Base-by-base conservation (phyloP, 2,329 filamentous ascomycete genomes). In the Botrytis fragariae region DNA sequence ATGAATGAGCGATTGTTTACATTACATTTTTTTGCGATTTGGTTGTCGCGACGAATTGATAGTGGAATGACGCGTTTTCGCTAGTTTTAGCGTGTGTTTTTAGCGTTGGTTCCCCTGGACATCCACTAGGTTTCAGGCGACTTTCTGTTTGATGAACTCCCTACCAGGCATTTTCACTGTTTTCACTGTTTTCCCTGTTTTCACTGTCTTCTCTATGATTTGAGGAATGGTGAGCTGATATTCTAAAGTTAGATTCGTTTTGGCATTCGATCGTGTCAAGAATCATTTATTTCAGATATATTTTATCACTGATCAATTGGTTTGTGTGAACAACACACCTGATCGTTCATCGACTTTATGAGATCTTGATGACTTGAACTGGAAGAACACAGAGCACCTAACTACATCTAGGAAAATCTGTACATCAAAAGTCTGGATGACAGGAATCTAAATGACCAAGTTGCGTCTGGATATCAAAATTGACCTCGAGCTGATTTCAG, bases 21-120 rank as follows among this genome's bases (percentile, higher is more conserved):
- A 51, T 37, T 48, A 61, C 20, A 9, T 65, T 65, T 51, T 51
- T 51, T 20, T n/a, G 44, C 32, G 32, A 67, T 29, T 54, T 29
- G 64, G 64, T 67, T 67, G 64, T 67, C 64, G 64, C 45, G 45
- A 67, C 45, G 25, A 54, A 54, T 67, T 39, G 32, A 25, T 8
- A 22, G 63, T 6, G 44, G 63, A 25, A 54, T 67, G 64, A 67
- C 64, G 45, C 64, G 64, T 57, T n/a, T 12, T 63, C 32, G 64
- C 45, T 29, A 37, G 25, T 35, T 54, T 54, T 54, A 67, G 64
- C 45, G 64, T 54, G 16, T 48, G 25, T 39, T 39, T 39, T 37
- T 65, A 65, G 63, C 44, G 32, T 35, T 67, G 35, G 22, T 1
- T 45, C 14, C 44, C 29, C 64, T 39, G 8, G 16, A 54, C 45